These are phyloP conservation scores for Colletotrichum acutatum DNA, from an alignment of 2,329 filamentous ascomycete species.

Conservation along the genomic window DNA sequence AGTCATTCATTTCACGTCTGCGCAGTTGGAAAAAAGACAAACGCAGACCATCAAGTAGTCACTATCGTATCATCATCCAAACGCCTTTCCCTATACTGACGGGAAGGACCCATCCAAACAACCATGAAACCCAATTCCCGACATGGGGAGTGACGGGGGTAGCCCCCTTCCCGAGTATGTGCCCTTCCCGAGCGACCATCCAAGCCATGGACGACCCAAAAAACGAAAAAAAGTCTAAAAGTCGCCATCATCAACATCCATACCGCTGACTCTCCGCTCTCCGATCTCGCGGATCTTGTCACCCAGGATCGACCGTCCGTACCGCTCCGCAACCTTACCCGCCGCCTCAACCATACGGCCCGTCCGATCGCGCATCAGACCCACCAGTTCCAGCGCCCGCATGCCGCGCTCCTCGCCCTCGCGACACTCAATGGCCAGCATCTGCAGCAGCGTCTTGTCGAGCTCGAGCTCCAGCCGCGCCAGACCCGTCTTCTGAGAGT, in stretches of 20 bases:
- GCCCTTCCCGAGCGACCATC: neutral
- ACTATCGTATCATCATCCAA: constrained; percentile 30
- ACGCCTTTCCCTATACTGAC: constrained; percentile 10
- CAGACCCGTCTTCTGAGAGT: constrained; percentile 74
- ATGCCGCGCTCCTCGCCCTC: constrained; percentile 94
- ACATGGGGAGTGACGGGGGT: neutral
- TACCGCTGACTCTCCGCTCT: constrained; percentile 73
- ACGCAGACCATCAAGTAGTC: constrained; percentile 14
- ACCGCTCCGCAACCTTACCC: constrained; percentile 87
- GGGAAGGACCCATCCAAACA: constrained; percentile 26
- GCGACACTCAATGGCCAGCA: constrained; percentile 89
- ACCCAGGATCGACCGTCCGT: constrained; percentile 80
- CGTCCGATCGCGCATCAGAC: constrained; percentile 83
- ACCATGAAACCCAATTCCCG: constrained; percentile 19
- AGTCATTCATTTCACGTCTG: constrained; percentile 15
- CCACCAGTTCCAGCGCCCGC: constrained; percentile 92
- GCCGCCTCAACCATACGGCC: constrained; percentile 94
- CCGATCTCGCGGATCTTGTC: constrained; percentile 92
- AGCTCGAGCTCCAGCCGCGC: constrained; percentile 82
- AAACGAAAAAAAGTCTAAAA: constrained; percentile 14
- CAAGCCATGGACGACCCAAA: neutral
- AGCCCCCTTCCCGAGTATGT: neutral
- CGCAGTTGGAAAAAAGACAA: neutral
- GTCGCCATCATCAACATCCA: constrained; percentile 61
- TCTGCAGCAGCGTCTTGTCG: constrained; percentile 89